phyloP scores from a whole-genome alignment of 352 stramenopile species.

The Plasmopara muralis region DNA sequence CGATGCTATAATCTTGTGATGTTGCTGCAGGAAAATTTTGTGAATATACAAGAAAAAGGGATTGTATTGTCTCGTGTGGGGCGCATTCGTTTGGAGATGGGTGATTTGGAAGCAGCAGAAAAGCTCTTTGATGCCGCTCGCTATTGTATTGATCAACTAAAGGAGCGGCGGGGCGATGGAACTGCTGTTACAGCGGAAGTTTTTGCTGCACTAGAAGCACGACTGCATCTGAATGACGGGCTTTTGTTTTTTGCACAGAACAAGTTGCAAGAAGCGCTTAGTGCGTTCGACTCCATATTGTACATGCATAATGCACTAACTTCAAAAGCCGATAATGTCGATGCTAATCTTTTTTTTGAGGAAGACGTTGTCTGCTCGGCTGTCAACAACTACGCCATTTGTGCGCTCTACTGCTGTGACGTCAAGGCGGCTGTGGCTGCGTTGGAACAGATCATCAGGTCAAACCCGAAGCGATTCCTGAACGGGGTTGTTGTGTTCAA shows the following conservation, averaged over 20 bases:
- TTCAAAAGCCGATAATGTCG: slow-evolving; percentile 12
- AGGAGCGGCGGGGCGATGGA: slow-evolving; percentile 3
- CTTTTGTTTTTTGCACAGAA: slow-evolving; percentile 72
- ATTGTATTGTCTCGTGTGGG: slow-evolving; percentile 55
- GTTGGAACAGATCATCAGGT: slow-evolving; percentile 65
- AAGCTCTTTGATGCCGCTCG: slow-evolving; percentile 49
- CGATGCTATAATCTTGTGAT: slow-evolving; percentile 3
- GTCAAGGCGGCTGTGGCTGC: slow-evolving; percentile 61
- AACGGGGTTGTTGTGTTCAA: slow-evolving; percentile 74
- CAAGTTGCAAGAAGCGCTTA: slow-evolving; percentile 70
- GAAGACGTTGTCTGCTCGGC: slow-evolving; percentile 62
- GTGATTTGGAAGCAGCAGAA: slow-evolving; percentile 48
- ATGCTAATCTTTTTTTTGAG: slow-evolving; percentile 45
- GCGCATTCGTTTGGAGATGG: slow-evolving; percentile 71
- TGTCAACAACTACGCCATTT: slow-evolving; percentile 81
- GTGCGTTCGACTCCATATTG: slow-evolving; percentile 63
- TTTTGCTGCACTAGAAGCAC: slow-evolving; percentile 34
- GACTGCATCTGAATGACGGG: slow-evolving; percentile 66
- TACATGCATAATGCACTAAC: slow-evolving; percentile 28
- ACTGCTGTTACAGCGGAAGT: slow-evolving; percentile 6
- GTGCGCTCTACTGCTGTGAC: slow-evolving; percentile 74
- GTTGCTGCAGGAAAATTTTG: slow-evolving; percentile 25
- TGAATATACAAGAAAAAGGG: slow-evolving; percentile 38
- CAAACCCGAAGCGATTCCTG: slow-evolving; percentile 60
- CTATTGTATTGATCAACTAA: slow-evolving; percentile 20